Conservation (phyloP, 441 rosid species). For the Aleurites moluccanus region DNA sequence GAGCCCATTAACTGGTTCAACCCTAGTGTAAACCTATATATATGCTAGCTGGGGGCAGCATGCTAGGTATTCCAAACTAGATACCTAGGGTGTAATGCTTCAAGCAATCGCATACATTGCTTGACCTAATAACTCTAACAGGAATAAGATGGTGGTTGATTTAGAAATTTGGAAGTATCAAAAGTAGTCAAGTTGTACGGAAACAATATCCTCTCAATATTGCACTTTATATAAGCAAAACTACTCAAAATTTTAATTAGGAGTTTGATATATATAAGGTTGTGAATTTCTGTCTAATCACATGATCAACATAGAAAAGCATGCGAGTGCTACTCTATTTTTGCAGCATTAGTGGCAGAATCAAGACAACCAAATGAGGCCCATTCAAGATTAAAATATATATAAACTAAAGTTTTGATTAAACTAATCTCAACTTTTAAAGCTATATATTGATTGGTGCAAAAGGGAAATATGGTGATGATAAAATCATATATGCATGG, state of each 20-base stretch:
- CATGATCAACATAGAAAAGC: conserved; percentile 25
- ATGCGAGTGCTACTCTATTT: conserved; percentile 1
- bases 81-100: too few species aligned
- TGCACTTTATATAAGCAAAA: conserved; percentile 11
- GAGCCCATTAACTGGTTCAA: too few species aligned
- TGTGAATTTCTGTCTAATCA: conserved; percentile 27
- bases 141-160: background rate
- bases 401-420: conserved; percentile 3
- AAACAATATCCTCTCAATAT: conserved; percentile 3
- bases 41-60: too few species aligned
- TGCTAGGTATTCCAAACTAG: too few species aligned
- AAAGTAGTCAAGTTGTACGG: conserved; percentile 14
- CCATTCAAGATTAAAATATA: conserved; percentile 15
- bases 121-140: too few species aligned
- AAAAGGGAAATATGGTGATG: conserved; percentile 12
- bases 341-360: conserved; percentile 11
- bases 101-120: too few species aligned
- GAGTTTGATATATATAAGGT: background rate
- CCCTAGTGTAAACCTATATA: too few species aligned
- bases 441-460: conserved; percentile 15
- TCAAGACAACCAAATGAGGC: conserved; percentile 19
- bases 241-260: conserved; percentile 4
- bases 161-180: background rate
- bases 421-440: conserved; percentile 24
- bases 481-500: conserved; percentile 4